phyloP scores from a whole-genome alignment of 768 basidiomycete species.

The Russula dissimulans region DNA sequence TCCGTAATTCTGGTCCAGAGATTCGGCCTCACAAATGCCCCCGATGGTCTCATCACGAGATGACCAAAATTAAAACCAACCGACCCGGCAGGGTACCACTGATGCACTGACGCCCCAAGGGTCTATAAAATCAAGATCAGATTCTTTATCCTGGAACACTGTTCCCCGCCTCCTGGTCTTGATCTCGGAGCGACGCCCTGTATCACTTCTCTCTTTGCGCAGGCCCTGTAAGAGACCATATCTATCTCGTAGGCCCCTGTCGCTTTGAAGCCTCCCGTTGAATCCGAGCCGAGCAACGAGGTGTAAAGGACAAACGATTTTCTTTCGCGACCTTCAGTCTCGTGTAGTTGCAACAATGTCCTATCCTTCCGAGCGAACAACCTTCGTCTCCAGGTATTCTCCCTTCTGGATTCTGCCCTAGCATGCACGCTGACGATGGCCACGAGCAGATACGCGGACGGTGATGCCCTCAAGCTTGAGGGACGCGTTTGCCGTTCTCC shows the following conservation, averaged over 20 bases:
- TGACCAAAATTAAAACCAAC: not conserved
- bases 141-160: not conserved
- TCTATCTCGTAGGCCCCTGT: not conserved
- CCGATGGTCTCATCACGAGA: not conserved
- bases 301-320: not conserved
- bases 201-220: not conserved
- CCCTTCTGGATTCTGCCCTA: not conserved
- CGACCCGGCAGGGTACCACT: not conserved
- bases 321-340: no score
- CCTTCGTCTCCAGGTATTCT: not conserved
- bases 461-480: not conserved
- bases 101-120: not conserved
- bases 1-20: not conserved
- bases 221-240: not conserved
- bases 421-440: not conserved
- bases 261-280: not conserved
- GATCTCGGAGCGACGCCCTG: not conserved
- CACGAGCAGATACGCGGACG: not conserved
- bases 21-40: not conserved
- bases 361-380: not conserved
- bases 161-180: not conserved
- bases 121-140: constrained; percentile 12
- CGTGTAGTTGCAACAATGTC: not conserved
- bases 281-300: not conserved
- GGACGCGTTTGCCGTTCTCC: not conserved